These are phyloP conservation scores for Pyrenochaeta sp. DNA, from an alignment of 2,329 filamentous ascomycete species.

Conservation along the genomic window DNA sequence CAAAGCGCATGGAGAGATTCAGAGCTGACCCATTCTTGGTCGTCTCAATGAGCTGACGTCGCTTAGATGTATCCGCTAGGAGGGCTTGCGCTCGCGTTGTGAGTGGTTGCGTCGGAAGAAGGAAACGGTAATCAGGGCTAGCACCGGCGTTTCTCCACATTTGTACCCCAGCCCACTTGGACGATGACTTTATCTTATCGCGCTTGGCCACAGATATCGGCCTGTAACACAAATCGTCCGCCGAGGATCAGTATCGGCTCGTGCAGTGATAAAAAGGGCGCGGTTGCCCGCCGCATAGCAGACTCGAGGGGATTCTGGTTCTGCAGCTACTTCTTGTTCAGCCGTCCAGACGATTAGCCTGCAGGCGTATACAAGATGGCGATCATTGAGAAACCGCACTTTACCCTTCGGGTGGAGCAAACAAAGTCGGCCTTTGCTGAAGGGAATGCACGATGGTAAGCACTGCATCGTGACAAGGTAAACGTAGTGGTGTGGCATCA, in stretches of 20 bases:
- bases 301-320: neutral
- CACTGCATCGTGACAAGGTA: neutral
- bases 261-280: conserved; percentile 12
- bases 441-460: conserved; percentile 48
- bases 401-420: conserved; percentile 54
- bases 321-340: neutral
- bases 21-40: too few relatives aligned
- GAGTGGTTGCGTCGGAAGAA: conserved; percentile 6
- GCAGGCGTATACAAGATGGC: conserved; percentile 28
- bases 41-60: too few relatives aligned
- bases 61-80: neutral
- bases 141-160: neutral
- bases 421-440: conserved; percentile 57
- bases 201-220: conserved; percentile 9
- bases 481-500: neutral
- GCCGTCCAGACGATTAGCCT: neutral
- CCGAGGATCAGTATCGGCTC: neutral
- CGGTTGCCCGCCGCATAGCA: neutral
- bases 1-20: too few relatives aligned
- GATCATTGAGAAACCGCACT: conserved; percentile 48
- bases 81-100: neutral
- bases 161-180: conserved; percentile 1
- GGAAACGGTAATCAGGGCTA: neutral
- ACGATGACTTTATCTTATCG: conserved; percentile 18
- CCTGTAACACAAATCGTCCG: conserved; percentile 4